Evolutionary conservation across 345 rosid species (phyloP), one percentile per base, ranked within the genome.

Genomic region (Bruguiera sexangula): DNA sequence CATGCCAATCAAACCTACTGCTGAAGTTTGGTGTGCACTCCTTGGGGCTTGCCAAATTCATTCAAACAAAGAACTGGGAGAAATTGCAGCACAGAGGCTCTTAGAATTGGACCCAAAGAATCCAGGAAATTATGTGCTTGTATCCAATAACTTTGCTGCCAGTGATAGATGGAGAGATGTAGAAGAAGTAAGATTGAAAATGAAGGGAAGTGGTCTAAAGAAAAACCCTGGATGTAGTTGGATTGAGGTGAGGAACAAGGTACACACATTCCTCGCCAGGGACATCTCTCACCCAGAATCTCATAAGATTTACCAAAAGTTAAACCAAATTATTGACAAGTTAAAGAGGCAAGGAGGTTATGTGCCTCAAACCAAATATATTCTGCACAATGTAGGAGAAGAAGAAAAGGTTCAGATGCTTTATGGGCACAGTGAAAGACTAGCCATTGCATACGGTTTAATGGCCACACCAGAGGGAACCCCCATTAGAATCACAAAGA

Each of bases 181-280:
- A 19, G 82, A 78, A 76, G 78, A 54, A 62, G 82, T 91, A 72
- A 88, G 97, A 79, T 75, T 30, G 71, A 84, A 70, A 75, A 88
- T 89, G 91, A 88, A 84, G 79, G 89, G 80, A 69, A 76, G 67
- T 55, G 92, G 98, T 60, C 79, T 93, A 83, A 81, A 75, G 85
- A 93, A 91, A 76, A 81, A 60, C 57, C 94, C 98, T n/a, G 96
- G 98, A 68, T 90, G 89, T 75, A 93, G 96, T 79, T 93, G 96
- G 98, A 81, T 89, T 79, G 94, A 89, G 81, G 70, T 89, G 27
- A 80, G 80, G 57, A 85, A 82, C 71, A 81, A 82, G 80, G 69
- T 88, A 69, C 98, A 90, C 78, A 74, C 85, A 20, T 93, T 90
- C 78, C 80, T 74, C 69, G 93, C 97, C 39, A 81, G 93, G 76